A percentile compares a stretch with the other conserved stretches of the same genome.
These are phyloP conservation scores for Mucor piriformis DNA, from an alignment of 371 early-diverging fungal genomes.

Conservation along the genomic window DNA sequence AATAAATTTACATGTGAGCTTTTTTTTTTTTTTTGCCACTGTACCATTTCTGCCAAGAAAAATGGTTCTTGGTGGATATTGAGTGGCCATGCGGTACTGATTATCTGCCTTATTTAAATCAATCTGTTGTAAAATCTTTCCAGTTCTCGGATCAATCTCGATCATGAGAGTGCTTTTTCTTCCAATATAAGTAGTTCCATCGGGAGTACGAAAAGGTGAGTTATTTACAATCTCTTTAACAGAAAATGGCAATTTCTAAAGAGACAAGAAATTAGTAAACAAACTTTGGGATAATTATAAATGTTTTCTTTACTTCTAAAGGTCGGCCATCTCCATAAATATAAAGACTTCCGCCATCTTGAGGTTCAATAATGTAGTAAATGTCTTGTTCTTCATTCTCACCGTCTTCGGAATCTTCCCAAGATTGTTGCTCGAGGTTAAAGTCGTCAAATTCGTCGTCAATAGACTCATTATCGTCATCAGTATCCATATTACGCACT, in stretches of 20 bases:
- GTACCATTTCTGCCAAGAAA: slow-evolving; percentile 50
- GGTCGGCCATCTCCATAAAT: slow-evolving; percentile 59
- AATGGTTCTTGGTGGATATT: slow-evolving; percentile 37
- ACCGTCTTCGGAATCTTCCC: slow-evolving; percentile 29
- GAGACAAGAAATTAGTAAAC: too few species aligned
- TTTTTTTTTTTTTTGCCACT: neutral
- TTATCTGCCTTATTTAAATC: slow-evolving; percentile 42
- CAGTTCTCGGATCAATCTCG: slow-evolving; percentile 73
- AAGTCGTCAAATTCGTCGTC: slow-evolving; percentile 14
- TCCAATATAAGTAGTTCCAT: slow-evolving; percentile 69
- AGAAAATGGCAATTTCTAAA: slow-evolving; percentile 71
- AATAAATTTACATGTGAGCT: neutral
- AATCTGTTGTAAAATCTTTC: slow-evolving; percentile 59
- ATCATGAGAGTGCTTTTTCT: slow-evolving; percentile 67
- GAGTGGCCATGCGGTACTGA: slow-evolving; percentile 22
- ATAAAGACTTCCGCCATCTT: slow-evolving; percentile 75
- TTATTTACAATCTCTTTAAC: slow-evolving; percentile 68
- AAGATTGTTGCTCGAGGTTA: slow-evolving; percentile 12
- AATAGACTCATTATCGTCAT: neutral
- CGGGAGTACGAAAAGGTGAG: slow-evolving; percentile 62
- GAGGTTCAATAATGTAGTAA: slow-evolving; percentile 81
- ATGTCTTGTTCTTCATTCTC: slow-evolving; percentile 29
- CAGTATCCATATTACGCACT: slow-evolving; percentile 8
- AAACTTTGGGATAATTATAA: too few species aligned
- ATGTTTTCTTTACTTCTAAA: slow-evolving; percentile 41